Evolutionary conservation across 164 flowering plant species (phyloP).

Genomic region (Vitis riparia): DNA sequence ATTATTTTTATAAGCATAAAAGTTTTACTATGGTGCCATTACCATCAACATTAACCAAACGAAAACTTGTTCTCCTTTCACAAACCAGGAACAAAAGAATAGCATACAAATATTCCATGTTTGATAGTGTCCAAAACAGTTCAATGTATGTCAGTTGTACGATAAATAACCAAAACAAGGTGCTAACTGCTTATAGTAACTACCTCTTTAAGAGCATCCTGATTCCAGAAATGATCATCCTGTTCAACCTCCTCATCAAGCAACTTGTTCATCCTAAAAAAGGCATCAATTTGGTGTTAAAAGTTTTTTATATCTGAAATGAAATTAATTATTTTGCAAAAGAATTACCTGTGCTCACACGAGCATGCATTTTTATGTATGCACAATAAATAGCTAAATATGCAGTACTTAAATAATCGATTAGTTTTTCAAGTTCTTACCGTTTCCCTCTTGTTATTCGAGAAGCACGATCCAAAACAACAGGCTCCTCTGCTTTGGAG

Average conservation of each 20-base stretch:
- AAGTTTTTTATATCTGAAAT: neutral
- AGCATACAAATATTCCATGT: neutral
- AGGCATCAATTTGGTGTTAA: neutral
- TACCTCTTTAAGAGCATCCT: constrained; percentile 95
- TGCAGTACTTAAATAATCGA: neutral
- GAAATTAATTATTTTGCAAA: neutral
- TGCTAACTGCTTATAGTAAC: neutral
- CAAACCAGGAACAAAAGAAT: neutral
- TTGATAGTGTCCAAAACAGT: no score
- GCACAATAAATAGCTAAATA: neutral
- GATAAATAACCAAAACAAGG: neutral
- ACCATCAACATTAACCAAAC: no score
- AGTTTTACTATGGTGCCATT: no score
- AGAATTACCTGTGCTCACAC: neutral
- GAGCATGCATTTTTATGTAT: no score
- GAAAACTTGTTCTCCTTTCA: no score
- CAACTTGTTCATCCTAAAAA: constrained; percentile 77
- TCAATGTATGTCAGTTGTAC: neutral
- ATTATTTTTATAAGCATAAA: no score
- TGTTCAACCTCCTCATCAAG: constrained; percentile 87
- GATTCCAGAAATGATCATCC: constrained; percentile 94
- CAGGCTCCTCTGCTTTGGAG: constrained; percentile 31
- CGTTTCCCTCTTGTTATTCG: constrained; percentile 61
- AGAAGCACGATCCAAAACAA: constrained; percentile 48
- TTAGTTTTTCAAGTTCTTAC: constrained; percentile 5